phyloP scores from a whole-genome alignment of 495 filamentous ascomycete species.

The Rhypophila decipiens region DNA sequence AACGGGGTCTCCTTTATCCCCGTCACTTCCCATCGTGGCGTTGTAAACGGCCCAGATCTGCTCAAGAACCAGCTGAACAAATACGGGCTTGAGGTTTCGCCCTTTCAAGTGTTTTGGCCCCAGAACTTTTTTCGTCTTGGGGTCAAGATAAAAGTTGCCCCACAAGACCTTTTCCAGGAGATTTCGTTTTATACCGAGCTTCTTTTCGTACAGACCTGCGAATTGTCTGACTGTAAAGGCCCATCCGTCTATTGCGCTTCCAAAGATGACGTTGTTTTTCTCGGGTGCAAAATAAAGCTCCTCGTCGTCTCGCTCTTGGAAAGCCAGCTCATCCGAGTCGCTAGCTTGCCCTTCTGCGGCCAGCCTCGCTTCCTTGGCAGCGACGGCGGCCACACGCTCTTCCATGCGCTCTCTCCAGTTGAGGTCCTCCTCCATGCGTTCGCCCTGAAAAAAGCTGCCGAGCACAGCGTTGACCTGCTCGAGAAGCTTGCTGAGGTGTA shows the following conservation, averaged over 20 bases:
- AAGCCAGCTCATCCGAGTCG: slow-evolving; percentile 56
- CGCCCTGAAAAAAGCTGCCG: slow-evolving; percentile 95
- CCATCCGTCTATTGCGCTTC: slow-evolving; percentile 96
- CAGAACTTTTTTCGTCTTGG: slow-evolving; percentile 91
- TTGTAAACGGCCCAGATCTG: slow-evolving; percentile 97
- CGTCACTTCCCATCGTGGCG: slow-evolving; percentile 75
- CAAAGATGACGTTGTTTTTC: slow-evolving; percentile 98
- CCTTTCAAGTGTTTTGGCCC: slow-evolving; percentile 91
- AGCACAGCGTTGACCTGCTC: slow-evolving; percentile 97
- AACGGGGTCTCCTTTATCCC: slow-evolving; percentile 75
- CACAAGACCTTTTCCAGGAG: slow-evolving; percentile 91
- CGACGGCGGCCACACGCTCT: slow-evolving; percentile 61
- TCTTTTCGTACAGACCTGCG: slow-evolving; percentile 89
- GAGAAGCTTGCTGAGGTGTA: slow-evolving; percentile 80
- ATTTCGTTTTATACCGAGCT: slow-evolving; percentile 88
- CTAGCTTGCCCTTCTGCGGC: slow-evolving; percentile 43
- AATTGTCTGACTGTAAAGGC: slow-evolving; percentile 96
- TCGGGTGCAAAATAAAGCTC: slow-evolving; percentile 97
- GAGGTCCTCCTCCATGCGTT: slow-evolving; percentile 97
- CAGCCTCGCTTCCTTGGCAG: slow-evolving; percentile 41
- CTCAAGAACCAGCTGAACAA: slow-evolving; percentile 93
- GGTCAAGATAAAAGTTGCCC: slow-evolving; percentile 95
- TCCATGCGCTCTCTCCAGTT: slow-evolving; percentile 94
- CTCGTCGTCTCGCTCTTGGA: slow-evolving; percentile 91
- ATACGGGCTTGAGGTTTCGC: slow-evolving; percentile 86